Evolutionary conservation across 495 filamentous ascomycete genomes (phyloP).

Genomic region (Xylaria castorea): DNA sequence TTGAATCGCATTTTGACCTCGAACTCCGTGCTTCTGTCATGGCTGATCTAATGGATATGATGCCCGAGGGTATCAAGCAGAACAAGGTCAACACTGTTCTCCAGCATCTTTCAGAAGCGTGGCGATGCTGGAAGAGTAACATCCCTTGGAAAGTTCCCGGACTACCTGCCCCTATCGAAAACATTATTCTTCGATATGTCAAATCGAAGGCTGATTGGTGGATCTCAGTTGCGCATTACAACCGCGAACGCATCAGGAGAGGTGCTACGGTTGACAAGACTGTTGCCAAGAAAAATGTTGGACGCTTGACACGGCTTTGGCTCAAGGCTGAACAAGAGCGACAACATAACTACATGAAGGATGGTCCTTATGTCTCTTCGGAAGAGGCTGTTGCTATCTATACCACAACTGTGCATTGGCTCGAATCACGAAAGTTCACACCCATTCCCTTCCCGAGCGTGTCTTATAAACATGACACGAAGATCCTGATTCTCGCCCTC

Average conservation of each 20-base stretch:
- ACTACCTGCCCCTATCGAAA: conserved; percentile 94
- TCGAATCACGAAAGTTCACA: conserved; percentile 97
- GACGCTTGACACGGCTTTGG: conserved; percentile 93
- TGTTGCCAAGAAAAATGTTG: conserved; percentile 98
- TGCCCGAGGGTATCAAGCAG: conserved; percentile 99
- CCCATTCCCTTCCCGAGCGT: conserved; percentile 99
- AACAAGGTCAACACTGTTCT: conserved; percentile 99
- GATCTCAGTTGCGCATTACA: conserved; percentile 99
- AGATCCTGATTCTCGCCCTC: conserved; percentile 95
- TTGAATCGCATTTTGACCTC: conserved; percentile 98
- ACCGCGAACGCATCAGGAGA: conserved; percentile 92
- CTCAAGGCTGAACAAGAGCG: conserved; percentile 98
- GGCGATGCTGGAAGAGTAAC: conserved; percentile 99
- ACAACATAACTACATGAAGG: conserved; percentile 99
- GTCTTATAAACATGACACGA: conserved; percentile 99
- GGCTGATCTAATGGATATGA: conserved; percentile 99
- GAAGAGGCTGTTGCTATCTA: conserved; percentile 99
- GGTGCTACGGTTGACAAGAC: conserved; percentile 99
- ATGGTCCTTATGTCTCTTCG: conserved; percentile 97
- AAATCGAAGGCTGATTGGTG: conserved; percentile 99
- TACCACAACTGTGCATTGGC: conserved; percentile 98
- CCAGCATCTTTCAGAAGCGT: conserved; percentile 96
- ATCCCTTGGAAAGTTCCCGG: conserved; percentile 99
- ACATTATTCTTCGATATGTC: conserved; percentile 97
- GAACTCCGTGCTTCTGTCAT: conserved; percentile 98